Conservation (phyloP, 805 yeast species). For the Ogataea parapolymorpha region DNA sequence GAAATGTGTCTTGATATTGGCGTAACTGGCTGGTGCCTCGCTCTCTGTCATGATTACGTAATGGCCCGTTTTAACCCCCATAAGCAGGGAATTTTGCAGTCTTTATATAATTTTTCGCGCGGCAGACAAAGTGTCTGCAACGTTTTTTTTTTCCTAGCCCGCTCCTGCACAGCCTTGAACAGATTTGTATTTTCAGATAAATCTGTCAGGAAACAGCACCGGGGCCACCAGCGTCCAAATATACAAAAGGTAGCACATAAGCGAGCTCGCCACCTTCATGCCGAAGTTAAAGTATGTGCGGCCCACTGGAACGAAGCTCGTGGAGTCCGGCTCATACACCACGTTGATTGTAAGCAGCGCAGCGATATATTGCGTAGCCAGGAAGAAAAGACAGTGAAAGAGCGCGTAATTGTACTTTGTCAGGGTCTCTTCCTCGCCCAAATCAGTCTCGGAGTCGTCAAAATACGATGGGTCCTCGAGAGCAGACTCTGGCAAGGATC, state of each 20-base stretch:
- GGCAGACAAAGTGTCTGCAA: too few relatives aligned
- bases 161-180: constrained; percentile 7
- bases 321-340: constrained; percentile 74
- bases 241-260: constrained; percentile 85
- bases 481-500: constrained; percentile 91
- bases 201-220: constrained; percentile 83
- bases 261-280: constrained; percentile 89
- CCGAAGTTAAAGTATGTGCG: constrained; percentile 93
- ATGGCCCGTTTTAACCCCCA: background rate
- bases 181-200: constrained; percentile 30
- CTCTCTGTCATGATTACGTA: constrained; percentile 15
- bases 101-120: constrained; percentile 7
- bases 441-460: constrained; percentile 38
- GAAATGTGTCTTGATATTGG: constrained; percentile 71
- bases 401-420: constrained; percentile 83
- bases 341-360: constrained; percentile 91
- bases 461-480: constrained; percentile 68
- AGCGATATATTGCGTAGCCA: constrained; percentile 97
- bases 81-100: constrained; percentile 4
- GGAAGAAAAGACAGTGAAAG: constrained; percentile 86
- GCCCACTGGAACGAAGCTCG: constrained; percentile 95
- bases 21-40: constrained; percentile 33
- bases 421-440: constrained; percentile 56
- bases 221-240: constrained; percentile 94
- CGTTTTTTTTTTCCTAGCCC: background rate